phyloP scores from a whole-genome alignment of 2,329 filamentous ascomycete genomes.

The Hawksworthiomyces lignivorus region DNA sequence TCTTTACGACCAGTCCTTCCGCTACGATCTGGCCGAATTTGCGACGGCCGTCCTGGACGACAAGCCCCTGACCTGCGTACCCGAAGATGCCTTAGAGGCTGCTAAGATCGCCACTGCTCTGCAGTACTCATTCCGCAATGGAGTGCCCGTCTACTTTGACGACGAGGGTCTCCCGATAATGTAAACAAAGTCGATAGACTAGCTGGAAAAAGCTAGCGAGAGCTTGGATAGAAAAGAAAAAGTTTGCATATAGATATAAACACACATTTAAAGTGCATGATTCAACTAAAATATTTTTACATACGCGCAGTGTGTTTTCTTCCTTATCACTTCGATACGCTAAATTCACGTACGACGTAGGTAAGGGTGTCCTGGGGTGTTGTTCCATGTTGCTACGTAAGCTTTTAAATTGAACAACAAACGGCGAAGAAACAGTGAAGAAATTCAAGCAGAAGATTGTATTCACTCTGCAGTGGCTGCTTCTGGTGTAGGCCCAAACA shows the following conservation, averaged over 20 bases:
- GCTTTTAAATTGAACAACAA: no score
- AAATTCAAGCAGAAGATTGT: no score
- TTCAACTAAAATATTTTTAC: no score
- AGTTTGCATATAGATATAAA: not conserved
- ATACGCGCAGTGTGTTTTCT: no score
- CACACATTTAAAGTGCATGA: no score
- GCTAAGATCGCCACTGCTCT: slow-evolving; percentile 10
- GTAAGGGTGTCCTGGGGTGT: no score
- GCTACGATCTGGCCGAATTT: slow-evolving; percentile 7
- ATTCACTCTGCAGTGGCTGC: no score
- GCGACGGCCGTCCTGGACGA: slow-evolving; percentile 5
- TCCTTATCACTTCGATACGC: no score
- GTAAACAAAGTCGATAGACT: not conserved
- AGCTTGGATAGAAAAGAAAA: not conserved
- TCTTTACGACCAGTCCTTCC: slow-evolving; percentile 6
- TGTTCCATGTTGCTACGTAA: not conserved
- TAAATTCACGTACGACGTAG: no score
- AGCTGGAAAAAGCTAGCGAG: no score
- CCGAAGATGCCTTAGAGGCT: slow-evolving; percentile 8
- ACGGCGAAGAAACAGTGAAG: no score
- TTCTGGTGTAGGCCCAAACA: not conserved
- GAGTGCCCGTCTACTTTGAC: slow-evolving; percentile 20
- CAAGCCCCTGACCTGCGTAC: slow-evolving; percentile 6
- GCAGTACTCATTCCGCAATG: slow-evolving; percentile 19
- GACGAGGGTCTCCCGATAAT: slow-evolving; percentile 15